Evolutionary conservation across 768 basidiomycete species (phyloP).

Genomic region (Pholiota molesta): DNA sequence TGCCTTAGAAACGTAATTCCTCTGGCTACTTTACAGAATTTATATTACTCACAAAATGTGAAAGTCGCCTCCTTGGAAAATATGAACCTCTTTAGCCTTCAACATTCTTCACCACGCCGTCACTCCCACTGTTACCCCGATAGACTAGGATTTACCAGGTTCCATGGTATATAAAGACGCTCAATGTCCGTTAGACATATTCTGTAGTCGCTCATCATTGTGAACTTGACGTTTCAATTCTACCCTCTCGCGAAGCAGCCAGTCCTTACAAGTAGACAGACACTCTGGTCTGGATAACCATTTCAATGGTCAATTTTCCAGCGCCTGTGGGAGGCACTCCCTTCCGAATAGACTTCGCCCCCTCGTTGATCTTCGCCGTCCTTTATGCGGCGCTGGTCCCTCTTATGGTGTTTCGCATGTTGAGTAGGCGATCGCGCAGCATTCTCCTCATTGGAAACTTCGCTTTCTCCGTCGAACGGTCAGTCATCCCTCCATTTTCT

Average conservation of each 20-base stretch:
- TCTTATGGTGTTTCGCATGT: constrained; percentile 36
- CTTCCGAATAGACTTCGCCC: constrained; percentile 38
- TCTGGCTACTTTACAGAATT: background rate
- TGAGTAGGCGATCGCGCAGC: constrained; percentile 36
- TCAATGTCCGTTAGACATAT: background rate
- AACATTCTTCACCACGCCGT: background rate
- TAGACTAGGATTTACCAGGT: background rate
- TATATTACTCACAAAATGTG: background rate
- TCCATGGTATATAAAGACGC: background rate
- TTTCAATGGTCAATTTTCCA: constrained; percentile 7
- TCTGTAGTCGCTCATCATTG: background rate
- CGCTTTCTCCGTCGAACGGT: constrained; percentile 42
- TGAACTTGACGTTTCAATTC: background rate
- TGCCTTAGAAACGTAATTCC: background rate
- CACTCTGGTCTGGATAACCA: background rate
- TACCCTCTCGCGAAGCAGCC: background rate
- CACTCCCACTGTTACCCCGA: background rate
- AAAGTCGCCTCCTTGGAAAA: background rate
- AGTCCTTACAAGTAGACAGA: background rate
- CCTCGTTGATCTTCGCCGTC: constrained; percentile 43
- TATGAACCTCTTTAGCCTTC: no score
- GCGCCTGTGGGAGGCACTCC: constrained; percentile 8
- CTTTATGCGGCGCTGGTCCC: constrained; percentile 42
- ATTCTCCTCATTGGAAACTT: constrained; percentile 36
- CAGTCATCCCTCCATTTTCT: background rate